Evolutionary conservation across 2,329 filamentous ascomycete genomes (phyloP).

Genomic region (Ascochyta fabae): DNA sequence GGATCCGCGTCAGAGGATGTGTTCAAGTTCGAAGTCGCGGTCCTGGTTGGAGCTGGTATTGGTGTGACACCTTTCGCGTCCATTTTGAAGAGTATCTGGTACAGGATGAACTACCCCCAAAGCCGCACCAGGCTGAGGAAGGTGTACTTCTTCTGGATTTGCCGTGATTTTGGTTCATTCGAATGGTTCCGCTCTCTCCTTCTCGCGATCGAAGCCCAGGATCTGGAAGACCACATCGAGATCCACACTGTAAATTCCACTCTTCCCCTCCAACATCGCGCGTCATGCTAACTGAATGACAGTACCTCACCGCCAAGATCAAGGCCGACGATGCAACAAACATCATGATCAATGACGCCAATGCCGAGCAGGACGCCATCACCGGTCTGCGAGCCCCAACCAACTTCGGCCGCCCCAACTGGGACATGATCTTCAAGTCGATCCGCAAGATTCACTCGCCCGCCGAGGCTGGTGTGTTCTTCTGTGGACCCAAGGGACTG

Average conservation of each 20-base stretch:
- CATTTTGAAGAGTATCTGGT: conserved; percentile 84
- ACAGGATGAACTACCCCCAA: conserved; percentile 87
- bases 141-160: conserved; percentile 94
- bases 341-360: conserved; percentile 91
- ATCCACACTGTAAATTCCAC: conserved; percentile 70
- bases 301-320: conserved; percentile 85
- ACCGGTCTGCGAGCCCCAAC: conserved; percentile 82
- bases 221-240: conserved; percentile 82
- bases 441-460: conserved; percentile 71
- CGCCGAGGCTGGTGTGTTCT: conserved; percentile 62
- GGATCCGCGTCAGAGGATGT: conserved; percentile 87
- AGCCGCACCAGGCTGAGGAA: conserved; percentile 80
- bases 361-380: conserved; percentile 83
- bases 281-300: conserved; percentile 19
- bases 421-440: conserved; percentile 87
- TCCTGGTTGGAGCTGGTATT: conserved; percentile 59
- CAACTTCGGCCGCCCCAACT: conserved; percentile 86
- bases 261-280: neutral
- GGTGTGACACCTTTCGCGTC: conserved; percentile 61
- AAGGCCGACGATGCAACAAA: conserved; percentile 85
- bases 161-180: conserved; percentile 84
- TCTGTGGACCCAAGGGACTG: conserved; percentile 82
- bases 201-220: conserved; percentile 84
- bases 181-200: conserved; percentile 89
- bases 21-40: conserved; percentile 68